Percentiles rank a stretch among this genome's conserved stretches.
Conservation (phyloP, 495 filamentous ascomycete species). For the Penicillium verhagenii region DNA sequence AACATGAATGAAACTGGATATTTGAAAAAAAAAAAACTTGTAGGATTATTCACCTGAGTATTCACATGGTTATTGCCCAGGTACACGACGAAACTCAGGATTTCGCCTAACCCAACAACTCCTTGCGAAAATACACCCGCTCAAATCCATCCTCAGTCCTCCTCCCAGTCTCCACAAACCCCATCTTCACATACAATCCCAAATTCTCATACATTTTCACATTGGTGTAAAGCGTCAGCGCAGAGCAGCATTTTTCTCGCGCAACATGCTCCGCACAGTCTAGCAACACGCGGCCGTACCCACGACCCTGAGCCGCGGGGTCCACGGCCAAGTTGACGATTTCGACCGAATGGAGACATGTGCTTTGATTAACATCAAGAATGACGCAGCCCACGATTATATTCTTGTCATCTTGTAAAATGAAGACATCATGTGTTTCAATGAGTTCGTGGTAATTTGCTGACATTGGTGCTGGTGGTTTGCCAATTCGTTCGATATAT, state of each 20-base stretch:
- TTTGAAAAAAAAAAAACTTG: too few species aligned
- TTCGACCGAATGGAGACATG: conserved; percentile 17
- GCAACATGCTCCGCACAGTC: conserved; percentile 15
- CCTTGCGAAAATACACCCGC: conserved; percentile 31
- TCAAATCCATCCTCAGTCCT: conserved; percentile 31
- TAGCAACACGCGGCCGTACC: conserved; percentile 33
- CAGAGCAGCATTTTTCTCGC: background rate
- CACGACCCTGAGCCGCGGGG: conserved; percentile 26
- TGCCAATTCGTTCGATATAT: conserved; percentile 38
- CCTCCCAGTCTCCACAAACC: conserved; percentile 32
- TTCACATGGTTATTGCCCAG: too few species aligned
- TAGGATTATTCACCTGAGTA: too few species aligned
- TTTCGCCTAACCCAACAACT: background rate
- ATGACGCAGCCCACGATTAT: conserved; percentile 18
- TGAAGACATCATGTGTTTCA: conserved; percentile 12
- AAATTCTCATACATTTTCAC: conserved; percentile 41
- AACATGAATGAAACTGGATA: too few species aligned
- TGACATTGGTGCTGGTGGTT: conserved; percentile 34
- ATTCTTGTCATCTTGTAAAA: conserved; percentile 5
- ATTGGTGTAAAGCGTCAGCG: conserved; percentile 34
- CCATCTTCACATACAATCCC: conserved; percentile 29
- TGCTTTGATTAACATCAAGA: background rate
- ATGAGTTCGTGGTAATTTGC: conserved; percentile 26
- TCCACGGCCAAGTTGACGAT: conserved; percentile 35
- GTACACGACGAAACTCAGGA: too few species aligned